A percentile compares a stretch with the other conserved stretches of the same genome.
These are phyloP conservation scores for Cutaneotrichosporon daszewskae DNA, from an alignment of 1,284 basidiomycete species.

Conservation along the genomic window DNA sequence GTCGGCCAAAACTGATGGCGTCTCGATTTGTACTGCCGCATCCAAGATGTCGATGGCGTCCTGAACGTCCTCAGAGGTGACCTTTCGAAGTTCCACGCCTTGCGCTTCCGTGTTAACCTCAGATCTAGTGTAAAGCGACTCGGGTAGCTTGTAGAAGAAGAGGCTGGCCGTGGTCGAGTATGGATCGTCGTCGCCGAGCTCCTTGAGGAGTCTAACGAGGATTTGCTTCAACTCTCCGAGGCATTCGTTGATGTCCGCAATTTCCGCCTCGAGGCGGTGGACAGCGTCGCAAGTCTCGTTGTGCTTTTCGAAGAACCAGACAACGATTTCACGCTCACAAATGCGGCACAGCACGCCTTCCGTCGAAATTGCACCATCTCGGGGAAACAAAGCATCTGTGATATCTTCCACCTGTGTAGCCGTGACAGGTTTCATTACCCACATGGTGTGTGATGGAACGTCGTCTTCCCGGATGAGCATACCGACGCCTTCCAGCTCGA, in stretches of 20 bases:
- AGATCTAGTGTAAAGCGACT: slow-evolving; percentile 9
- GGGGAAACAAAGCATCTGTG: slow-evolving; percentile 56
- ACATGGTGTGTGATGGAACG: slow-evolving; percentile 93
- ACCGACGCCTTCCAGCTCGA: slow-evolving; percentile 93
- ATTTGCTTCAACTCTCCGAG: slow-evolving; percentile 79
- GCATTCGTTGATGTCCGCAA: slow-evolving; percentile 86
- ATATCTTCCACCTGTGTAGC: slow-evolving; percentile 39
- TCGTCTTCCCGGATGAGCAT: slow-evolving; percentile 96
- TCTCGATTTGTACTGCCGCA: slow-evolving; percentile 72
- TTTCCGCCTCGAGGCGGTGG: slow-evolving; percentile 93
- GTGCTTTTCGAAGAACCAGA: slow-evolving; percentile 99
- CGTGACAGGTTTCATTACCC: slow-evolving; percentile 88
- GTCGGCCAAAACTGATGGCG: slow-evolving; percentile 85
- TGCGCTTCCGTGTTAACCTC: slow-evolving; percentile 45
- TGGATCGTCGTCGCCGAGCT: no score
- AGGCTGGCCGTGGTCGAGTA: slow-evolving; percentile 53
- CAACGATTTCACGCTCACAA: slow-evolving; percentile 91
- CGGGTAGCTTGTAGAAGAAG: slow-evolving; percentile 57
- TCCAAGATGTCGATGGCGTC: slow-evolving; percentile 79
- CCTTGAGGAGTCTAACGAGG: slow-evolving; percentile 59
- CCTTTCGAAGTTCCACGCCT: slow-evolving; percentile 70
- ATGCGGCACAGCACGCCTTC: slow-evolving; percentile 95
- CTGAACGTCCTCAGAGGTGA: slow-evolving; percentile 69
- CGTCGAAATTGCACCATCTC: slow-evolving; percentile 67
- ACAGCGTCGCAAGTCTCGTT: slow-evolving; percentile 98